A percentile compares a stretch with the other conserved stretches of the same genome.
phyloP scores from a whole-genome alignment of 108 stramenopile genomes.

The Asterionellopsis glacialis region DNA sequence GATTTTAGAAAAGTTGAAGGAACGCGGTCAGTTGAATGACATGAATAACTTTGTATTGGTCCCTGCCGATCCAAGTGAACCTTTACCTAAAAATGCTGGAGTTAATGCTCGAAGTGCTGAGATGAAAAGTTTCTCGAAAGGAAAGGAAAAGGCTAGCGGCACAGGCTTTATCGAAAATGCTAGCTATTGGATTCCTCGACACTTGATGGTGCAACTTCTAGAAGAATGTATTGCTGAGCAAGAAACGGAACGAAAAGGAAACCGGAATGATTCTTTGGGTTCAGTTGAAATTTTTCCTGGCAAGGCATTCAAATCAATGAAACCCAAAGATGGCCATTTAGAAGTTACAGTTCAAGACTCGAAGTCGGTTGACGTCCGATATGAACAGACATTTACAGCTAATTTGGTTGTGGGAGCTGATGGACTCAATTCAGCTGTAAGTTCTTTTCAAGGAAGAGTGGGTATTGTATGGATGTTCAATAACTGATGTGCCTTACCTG shows the following conservation, averaged over 20 bases:
- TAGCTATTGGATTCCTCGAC: conserved; percentile 9
- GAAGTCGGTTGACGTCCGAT: conserved; percentile 10
- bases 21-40: conserved; percentile 54
- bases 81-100: background rate
- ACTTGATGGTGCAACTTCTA: conserved; percentile 5
- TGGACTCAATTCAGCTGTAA: conserved; percentile 52
- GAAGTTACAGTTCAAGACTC: conserved; percentile 37
- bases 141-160: background rate
- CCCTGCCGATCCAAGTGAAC: conserved; percentile 52
- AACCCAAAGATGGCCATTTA: conserved; percentile 18
- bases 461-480: background rate
- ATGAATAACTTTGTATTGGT: conserved; percentile 57
- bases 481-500: background rate
- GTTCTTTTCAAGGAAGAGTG: background rate
- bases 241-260: background rate
- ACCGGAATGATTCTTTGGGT: background rate
- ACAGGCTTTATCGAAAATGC: background rate
- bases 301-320: background rate
- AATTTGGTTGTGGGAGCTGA: conserved; percentile 81
- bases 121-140: background rate
- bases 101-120: background rate
- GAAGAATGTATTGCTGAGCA: background rate
- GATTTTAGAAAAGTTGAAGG: conserved; percentile 57
- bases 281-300: background rate
- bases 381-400: conserved; percentile 10